Evolutionary conservation across 192 early-diverging fungal genomes (phyloP), one percentile per base, ranked within the genome.

Genomic region (Coemansia sp.): DNA sequence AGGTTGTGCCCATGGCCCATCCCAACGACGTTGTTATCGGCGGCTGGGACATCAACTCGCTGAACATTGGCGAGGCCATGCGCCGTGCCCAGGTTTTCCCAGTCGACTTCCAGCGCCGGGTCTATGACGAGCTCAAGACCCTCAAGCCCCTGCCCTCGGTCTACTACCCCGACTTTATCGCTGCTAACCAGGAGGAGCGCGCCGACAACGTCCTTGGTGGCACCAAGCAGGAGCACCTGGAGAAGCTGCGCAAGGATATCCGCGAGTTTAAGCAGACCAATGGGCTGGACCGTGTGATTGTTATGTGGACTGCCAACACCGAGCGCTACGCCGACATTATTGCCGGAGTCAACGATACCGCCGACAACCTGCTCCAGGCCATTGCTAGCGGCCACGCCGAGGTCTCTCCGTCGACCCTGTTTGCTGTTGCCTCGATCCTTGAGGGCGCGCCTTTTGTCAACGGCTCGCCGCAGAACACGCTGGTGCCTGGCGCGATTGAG

Each of bases 261-360:
- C 92, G 94, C 73, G 89, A 95, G 64, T 99, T 99, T 85, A 97
- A 98, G 91, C 84, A 84, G 64, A 69, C 82, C 71, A 93, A 99
- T 85, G 66, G 82, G 19, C 86, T 99, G 27, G 96, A 99, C 80
- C 91, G 90, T 85, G 90, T 99, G 59, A 90, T 99, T 66, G 92
- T 99, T 19, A 86, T 99, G 76, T 99, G 97, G 97, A 96, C 97
- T 31, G 97, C 97, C 84, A 99, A 98, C 89, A 99, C 97, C 34
- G 97, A 99, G 87, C 91, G 97, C 75, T 87, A 88, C 53, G 74
- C 78, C 15, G 78, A 86, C 62, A 81, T 98, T 53, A 84, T 95
- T 38, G 77, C 86, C n/a, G 96, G 96, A 70, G 89, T 99, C 74
- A 98, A 98, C 86, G 96, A 98, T 84, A 97, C 95, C 6, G 94